Evolutionary conservation across 371 early-diverging fungal species (phyloP), one percentile per base, ranked within the genome.

Genomic region (Enterospora canceri): DNA sequence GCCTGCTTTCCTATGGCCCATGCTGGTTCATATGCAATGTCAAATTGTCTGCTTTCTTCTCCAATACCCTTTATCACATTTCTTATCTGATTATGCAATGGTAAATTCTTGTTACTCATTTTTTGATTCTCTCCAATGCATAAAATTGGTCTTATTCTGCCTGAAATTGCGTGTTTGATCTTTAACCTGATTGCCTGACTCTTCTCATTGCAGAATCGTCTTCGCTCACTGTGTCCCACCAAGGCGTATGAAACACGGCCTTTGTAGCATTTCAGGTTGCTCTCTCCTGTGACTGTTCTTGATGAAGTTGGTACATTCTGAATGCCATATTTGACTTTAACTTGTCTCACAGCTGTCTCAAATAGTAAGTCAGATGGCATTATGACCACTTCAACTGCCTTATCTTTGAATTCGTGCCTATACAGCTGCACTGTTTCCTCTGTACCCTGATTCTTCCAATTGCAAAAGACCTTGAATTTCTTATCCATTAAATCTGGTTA

Each of bases 1-100:
- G 92, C 90, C 85, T 90, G 89, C 76, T 94, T 95, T 70, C 99
- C 99, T 78, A 87, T 87, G 83, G 99, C 96, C 97, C 97, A 98
- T 58, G 95, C 92, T 61, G 99, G 99, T 83, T 98, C 99, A 79
- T 98, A 98, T 71, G 99, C 99, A 81, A 98, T 83, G 34, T 93
- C 93, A 64, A 97, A 86, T 19, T 46, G 46, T 15, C 19, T 15
- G 46, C 19, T 46, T 19, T 46, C 46, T 19, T 46, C 46, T 15
- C 19, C 19, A 46, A 46, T 19, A 15, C 15, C 15, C 15, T 46
- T 19, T 15, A 46, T 46, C 15, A 15, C 19, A 15, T 46, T 46
- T 15, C 19, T 46, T 15, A 46, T 46, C 19, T 46, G 46, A 46
- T 46, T 15, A 15, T 15, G 19, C 19, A 46, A 46, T 15, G 46